Percentiles rank a stretch among this genome's conserved stretches.
Conservation (phyloP, 2,329 filamentous ascomycete genomes). For the Microsporum canis region DNA sequence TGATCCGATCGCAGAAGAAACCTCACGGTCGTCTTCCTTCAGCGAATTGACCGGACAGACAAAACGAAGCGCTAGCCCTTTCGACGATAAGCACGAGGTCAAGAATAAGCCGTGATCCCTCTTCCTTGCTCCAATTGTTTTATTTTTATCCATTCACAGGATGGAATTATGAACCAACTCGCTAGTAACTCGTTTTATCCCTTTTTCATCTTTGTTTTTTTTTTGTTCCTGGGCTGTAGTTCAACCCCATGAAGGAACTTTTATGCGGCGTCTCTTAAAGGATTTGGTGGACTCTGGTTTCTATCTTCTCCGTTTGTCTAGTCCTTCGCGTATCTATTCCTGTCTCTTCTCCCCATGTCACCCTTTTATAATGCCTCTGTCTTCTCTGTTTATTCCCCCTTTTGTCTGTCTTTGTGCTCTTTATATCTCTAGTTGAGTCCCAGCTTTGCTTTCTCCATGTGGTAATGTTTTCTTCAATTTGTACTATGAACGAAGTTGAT, state of each 20-base stretch:
- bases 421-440: not conserved
- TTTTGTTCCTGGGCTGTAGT: not conserved
- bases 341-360: not conserved
- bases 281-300: not conserved
- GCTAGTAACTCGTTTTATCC: not conserved
- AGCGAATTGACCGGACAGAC: not conserved
- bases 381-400: not conserved
- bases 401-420: not conserved
- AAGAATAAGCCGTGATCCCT: conserved; percentile 11
- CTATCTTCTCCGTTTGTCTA: not conserved
- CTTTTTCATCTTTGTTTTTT: not conserved
- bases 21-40: conserved; percentile 12
- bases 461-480: not conserved
- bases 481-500: not conserved
- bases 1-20: conserved; percentile 13
- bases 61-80: conserved; percentile 29
- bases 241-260: not conserved
- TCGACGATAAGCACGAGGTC: conserved; percentile 36
- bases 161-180: not conserved
- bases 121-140: not conserved
- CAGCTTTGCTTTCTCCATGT: not conserved
- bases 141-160: too few relatives aligned
- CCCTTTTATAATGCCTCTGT: not conserved
- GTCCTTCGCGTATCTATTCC: not conserved
- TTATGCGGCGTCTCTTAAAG: conserved; percentile 2